Conservation (phyloP, 768 basidiomycete species). For the Stropharia rugosoannulata region DNA sequence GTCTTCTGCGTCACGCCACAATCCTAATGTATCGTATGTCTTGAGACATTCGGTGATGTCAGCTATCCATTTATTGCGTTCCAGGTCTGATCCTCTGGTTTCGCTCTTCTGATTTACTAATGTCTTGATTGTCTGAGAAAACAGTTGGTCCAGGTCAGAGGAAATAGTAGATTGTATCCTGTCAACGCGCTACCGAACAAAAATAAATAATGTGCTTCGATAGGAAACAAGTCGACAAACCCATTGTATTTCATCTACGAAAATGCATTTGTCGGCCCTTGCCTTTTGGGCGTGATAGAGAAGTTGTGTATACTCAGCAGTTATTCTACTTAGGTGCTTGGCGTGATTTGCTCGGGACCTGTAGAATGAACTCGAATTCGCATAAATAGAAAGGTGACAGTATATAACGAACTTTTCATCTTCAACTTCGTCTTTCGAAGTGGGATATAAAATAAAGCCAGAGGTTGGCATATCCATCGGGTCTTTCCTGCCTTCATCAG, state of each 20-base stretch:
- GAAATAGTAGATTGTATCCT: slow-evolving; percentile 83
- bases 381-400: too few relatives aligned
- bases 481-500: slow-evolving; percentile 39
- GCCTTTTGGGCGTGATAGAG: slow-evolving; percentile 90
- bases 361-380: slow-evolving; percentile 1
- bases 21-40: slow-evolving; percentile 75
- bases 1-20: slow-evolving; percentile 89
- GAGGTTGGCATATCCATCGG: slow-evolving; percentile 32
- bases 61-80: slow-evolving; percentile 57
- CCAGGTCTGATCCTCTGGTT: slow-evolving; percentile 55
- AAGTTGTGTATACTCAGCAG: slow-evolving; percentile 89
- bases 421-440: slow-evolving; percentile 38
- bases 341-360: slow-evolving; percentile 65
- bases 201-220: slow-evolving; percentile 1
- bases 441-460: slow-evolving; percentile 26
- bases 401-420: slow-evolving; percentile 36
- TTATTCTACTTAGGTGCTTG: slow-evolving; percentile 82
- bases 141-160: slow-evolving; percentile 83
- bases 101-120: slow-evolving; percentile 49
- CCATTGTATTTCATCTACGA: slow-evolving; percentile 83
- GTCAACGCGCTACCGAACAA: slow-evolving; percentile 60
- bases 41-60: slow-evolving; percentile 79
- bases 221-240: slow-evolving; percentile 45
- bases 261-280: slow-evolving; percentile 68
- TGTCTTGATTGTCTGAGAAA: slow-evolving; percentile 57